Evolutionary conservation across 2,329 filamentous ascomycete species (phyloP), one percentile per base, ranked within the genome.

Genomic region (Trichophyton mentagrophytes): DNA sequence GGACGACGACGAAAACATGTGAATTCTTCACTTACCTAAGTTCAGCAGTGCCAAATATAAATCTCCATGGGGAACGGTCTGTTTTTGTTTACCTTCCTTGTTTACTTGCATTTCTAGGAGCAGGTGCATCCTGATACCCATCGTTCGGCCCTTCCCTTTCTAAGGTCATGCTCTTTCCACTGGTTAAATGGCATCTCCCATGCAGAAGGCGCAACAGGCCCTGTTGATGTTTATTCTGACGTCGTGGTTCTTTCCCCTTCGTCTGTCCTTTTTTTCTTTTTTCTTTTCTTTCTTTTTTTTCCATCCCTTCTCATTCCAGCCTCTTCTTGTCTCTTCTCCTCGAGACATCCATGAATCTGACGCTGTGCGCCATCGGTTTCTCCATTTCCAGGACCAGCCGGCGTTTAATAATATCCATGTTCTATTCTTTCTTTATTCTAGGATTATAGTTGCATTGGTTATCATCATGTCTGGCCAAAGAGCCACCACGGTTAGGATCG

Each of bases 1-100:
- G 3, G 75, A 77, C 60, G 76, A 77, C 38, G 75, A 77, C 59
- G 75, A 17, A 17, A 17, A 82, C 65, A 49, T 59, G 22, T 61
- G 44, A 61, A 61, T 13, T 13, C 7, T 22, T 25, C 1, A 42
- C 15, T 6, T 42, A 15, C 13, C 3, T 15, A 3, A n/a, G 15
- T 17, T 17, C 40, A 20, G n/a, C 40, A 20, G n/a, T 20, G 1
- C n/a, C 17, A 7, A n/a, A 7, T 7, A n/a, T 5, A 44, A n/a
- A n/a, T 2, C n/a, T 38, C 40, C n/a, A 7, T 30, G 27, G 27
- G 27, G 27, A 30, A 30, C 6, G 7, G 1, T 30, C 27, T 30
- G 6, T 30, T 30, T 27, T 30, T 44, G 40, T 17, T 44, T 44
- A 44, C 46, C 20, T 25, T 20, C 46, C 20, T 11, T 25, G 22